These are phyloP conservation scores for Penicillium verhagenii DNA, from an alignment of 495 filamentous ascomycete species.

Conservation along the genomic window DNA sequence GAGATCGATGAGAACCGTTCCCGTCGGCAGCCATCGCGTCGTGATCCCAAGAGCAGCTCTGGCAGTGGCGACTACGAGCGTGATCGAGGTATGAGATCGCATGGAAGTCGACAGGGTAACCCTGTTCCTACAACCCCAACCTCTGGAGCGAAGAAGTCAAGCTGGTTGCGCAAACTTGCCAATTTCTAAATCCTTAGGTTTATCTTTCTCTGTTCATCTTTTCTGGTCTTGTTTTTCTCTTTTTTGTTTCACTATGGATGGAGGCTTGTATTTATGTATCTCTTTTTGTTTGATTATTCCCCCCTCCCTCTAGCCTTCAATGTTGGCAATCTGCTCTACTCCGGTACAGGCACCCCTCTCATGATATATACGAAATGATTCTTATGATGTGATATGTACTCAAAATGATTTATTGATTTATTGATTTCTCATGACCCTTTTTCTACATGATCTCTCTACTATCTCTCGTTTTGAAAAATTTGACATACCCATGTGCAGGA, in stretches of 20 bases:
- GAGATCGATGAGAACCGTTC: conserved; percentile 41
- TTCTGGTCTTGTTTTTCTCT: not conserved
- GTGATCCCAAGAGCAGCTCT: conserved; percentile 41
- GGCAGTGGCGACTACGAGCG: conserved; percentile 45
- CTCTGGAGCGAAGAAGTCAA: conserved; percentile 39
- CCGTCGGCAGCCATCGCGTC: conserved; percentile 30
- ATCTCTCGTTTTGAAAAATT: too few species aligned
- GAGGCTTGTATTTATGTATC: not conserved
- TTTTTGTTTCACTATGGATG: not conserved
- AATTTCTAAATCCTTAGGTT: conserved; percentile 1
- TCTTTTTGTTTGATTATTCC: not conserved
- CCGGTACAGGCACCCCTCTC: not conserved
- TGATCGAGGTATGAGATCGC: conserved; percentile 37
- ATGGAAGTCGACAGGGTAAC: conserved; percentile 32
- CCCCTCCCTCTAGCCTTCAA: not conserved
- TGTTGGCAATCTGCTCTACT: not conserved
- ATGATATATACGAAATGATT: conserved; percentile 4
- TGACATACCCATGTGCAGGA: too few species aligned
- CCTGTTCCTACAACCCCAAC: conserved; percentile 22
- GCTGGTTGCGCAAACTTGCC: conserved; percentile 51
- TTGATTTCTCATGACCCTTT: not conserved
- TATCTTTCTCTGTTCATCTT: not conserved
- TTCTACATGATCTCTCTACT: not conserved
- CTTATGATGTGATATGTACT: not conserved
- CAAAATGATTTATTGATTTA: not conserved